phyloP scores from a whole-genome alignment of 2,329 filamentous ascomycete species.

The Alternaria arbusti region DNA sequence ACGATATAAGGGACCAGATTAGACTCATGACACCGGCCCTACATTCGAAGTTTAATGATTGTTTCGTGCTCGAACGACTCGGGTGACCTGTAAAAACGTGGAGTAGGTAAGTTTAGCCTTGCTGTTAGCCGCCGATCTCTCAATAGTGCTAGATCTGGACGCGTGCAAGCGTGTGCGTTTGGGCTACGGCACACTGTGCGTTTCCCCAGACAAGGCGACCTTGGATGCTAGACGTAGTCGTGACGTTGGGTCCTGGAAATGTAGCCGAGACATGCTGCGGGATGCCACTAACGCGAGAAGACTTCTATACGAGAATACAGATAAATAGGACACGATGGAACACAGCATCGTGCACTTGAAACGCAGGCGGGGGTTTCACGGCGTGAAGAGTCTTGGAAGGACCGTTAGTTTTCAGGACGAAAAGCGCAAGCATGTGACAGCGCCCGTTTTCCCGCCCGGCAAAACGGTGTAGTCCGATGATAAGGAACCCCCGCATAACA shows the following conservation, averaged over 20 bases:
- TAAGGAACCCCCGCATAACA: neutral
- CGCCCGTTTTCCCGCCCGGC: conserved; percentile 9
- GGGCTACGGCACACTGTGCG: neutral
- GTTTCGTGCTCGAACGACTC: neutral
- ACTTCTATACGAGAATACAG: neutral
- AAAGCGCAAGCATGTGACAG: conserved; percentile 12
- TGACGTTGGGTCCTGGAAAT: neutral
- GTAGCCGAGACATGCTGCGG: neutral
- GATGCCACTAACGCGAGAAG: neutral
- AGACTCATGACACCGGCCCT: neutral
- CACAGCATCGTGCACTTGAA: conserved; percentile 29
- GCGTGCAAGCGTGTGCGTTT: neutral
- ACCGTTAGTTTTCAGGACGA: conserved; percentile 13
- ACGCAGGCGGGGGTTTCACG: conserved; percentile 27
- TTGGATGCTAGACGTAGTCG: conserved; percentile 5
- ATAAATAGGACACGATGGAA: conserved; percentile 24
- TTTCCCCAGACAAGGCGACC: conserved; percentile 4
- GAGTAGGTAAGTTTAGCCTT: conserved; percentile 3
- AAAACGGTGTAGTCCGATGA: conserved; percentile 2
- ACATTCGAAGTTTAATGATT: neutral
- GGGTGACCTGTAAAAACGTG: conserved; percentile 1
- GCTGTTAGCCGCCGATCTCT: conserved; percentile 6
- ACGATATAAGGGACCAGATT: neutral
- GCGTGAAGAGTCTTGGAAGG: conserved; percentile 13
- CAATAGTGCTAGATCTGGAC: conserved; percentile 1